A percentile compares a stretch with the other conserved stretches of the same genome.
These are phyloP conservation scores for Erythrophleum ivorense DNA, from an alignment of 331 rosid genomes.

Conservation along the genomic window DNA sequence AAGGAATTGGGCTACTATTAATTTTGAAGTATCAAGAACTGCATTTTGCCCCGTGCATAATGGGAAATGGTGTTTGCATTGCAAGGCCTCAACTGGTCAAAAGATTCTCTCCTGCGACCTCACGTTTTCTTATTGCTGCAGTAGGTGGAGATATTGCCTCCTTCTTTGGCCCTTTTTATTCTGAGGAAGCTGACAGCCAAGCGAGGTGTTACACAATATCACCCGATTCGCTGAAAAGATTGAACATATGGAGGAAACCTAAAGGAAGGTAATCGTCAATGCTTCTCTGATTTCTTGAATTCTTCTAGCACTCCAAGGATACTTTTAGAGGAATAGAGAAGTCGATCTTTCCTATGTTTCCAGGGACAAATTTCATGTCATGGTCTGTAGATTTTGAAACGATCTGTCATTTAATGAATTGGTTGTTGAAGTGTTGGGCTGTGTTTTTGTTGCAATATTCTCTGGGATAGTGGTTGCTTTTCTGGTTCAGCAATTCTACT, in stretches of 20 bases:
- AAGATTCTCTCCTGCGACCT: slow-evolving; percentile 2
- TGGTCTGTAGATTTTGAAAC: slow-evolving; percentile 40
- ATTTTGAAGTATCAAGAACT: neutral
- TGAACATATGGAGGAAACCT: slow-evolving; percentile 35
- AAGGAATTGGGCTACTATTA: neutral
- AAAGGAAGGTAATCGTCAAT: slow-evolving; percentile 32
- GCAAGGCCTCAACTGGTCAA: neutral
- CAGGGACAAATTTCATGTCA: slow-evolving; percentile 44
- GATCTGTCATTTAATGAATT: slow-evolving; percentile 32
- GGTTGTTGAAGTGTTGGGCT: slow-evolving; percentile 33
- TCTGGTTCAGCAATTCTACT: neutral
- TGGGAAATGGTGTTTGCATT: slow-evolving; percentile 16
- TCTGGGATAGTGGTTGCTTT: neutral
- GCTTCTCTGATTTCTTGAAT: slow-evolving; percentile 42
- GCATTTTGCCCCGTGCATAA: neutral
- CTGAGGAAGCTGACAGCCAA: neutral
- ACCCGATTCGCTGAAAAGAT: neutral
- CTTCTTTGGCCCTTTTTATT: slow-evolving; percentile 43
- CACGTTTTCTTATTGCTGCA: slow-evolving; percentile 36
- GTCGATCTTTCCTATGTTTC: slow-evolving; percentile 36
- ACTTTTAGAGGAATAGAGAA: slow-evolving; percentile 43
- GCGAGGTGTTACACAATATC: neutral
- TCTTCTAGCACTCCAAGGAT: slow-evolving; percentile 37
- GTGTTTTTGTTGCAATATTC: slow-evolving; percentile 40
- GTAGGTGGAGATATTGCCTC: slow-evolving; percentile 88